phyloP scores from a whole-genome alignment of 106 monocot species.

The Allium cepa region DNA sequence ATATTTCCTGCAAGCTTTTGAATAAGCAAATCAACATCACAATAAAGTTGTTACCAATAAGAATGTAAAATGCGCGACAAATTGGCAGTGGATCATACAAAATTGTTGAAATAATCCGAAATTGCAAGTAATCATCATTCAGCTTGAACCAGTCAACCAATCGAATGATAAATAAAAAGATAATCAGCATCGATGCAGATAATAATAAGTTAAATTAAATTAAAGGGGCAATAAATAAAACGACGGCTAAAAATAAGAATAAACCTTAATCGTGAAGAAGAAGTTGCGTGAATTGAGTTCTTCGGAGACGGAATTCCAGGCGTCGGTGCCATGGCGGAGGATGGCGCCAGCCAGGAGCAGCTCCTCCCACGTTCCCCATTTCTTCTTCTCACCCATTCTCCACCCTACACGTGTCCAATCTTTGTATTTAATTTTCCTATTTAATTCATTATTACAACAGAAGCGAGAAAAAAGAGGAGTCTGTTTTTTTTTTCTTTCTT shows the following conservation, averaged over 20 bases:
- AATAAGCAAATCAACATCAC: no score
- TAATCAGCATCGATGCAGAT: no score
- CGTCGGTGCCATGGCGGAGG: slow-evolving; percentile 38
- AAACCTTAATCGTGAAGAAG: slow-evolving; percentile 37
- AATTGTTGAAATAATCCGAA: no score
- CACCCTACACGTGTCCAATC: not conserved
- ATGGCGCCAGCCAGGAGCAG: slow-evolving; percentile 36
- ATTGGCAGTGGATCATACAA: no score
- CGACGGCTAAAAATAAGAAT: not conserved
- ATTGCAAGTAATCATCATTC: no score
- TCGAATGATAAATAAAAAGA: no score
- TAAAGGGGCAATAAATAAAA: not conserved
- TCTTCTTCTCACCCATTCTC: not conserved
- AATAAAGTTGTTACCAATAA: no score
- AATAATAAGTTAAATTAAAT: not conserved
- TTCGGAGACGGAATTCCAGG: slow-evolving; percentile 25
- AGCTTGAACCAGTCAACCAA: no score
- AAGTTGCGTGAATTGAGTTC: slow-evolving; percentile 18
- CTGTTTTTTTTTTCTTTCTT: not conserved
- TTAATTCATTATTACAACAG: not conserved
- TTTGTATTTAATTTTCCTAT: not conserved
- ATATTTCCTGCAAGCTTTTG: no score
- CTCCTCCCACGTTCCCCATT: slow-evolving; percentile 54
- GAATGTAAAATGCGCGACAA: no score
- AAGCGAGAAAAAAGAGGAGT: no score